Evolutionary conservation across 83 land plant species (phyloP).

Genomic region (Picea abies): DNA sequence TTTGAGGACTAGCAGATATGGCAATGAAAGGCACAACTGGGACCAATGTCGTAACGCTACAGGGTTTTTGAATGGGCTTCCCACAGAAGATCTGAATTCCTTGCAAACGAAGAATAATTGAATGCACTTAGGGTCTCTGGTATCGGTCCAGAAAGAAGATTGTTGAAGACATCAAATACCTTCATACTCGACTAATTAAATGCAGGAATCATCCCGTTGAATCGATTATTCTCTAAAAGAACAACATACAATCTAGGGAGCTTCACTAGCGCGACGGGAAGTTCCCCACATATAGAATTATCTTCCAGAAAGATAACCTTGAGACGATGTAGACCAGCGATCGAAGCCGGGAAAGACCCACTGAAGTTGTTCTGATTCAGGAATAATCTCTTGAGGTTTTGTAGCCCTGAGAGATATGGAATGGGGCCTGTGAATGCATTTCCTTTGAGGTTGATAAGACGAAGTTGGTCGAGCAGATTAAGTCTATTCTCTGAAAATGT

Average conservation of each 20-base stretch:
- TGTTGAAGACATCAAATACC: too few species aligned
- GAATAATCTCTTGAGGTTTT: background rate
- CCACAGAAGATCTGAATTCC: too few species aligned
- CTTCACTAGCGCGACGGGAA: background rate
- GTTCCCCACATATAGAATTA: constrained; percentile 13
- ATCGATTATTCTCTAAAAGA: too few species aligned
- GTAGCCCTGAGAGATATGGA: constrained; percentile 27
- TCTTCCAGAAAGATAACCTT: constrained; percentile 32
- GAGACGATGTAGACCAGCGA: constrained; percentile 15
- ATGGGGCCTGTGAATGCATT: background rate
- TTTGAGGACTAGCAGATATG: too few species aligned
- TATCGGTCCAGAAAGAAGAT: too few species aligned
- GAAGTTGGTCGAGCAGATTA: constrained; percentile 21
- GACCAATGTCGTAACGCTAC: too few species aligned
- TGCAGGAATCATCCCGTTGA: constrained; percentile 20
- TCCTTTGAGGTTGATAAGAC: too few species aligned
- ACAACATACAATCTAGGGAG: background rate
- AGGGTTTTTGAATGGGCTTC: too few species aligned
- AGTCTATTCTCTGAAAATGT: constrained; percentile 21
- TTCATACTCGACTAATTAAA: constrained; percentile 14
- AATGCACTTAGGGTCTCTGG: too few species aligned
- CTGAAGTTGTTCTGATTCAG: background rate
- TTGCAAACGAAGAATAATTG: too few species aligned
- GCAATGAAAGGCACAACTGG: too few species aligned
- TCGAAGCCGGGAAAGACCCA: constrained; percentile 26